Conservation (phyloP, 2,329 filamentous ascomycete genomes). For the Phoma sp. region DNA sequence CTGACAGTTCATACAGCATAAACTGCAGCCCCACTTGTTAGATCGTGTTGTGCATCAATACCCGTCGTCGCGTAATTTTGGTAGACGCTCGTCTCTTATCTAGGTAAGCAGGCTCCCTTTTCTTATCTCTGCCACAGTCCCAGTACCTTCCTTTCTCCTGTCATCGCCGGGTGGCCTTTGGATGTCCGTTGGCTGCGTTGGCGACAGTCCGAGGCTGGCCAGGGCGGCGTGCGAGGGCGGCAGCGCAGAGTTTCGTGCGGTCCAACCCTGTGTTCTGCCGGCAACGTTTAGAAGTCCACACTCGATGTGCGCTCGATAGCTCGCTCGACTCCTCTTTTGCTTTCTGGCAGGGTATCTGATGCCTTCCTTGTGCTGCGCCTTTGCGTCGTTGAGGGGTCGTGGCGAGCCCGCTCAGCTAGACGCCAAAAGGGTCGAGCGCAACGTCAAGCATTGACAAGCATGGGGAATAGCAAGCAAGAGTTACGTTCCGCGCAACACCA, state of each 20-base stretch:
- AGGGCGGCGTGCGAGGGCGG: background rate
- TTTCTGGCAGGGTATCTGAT: background rate
- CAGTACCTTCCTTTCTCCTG: background rate
- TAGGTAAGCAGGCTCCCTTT: conserved; percentile 39
- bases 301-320: background rate
- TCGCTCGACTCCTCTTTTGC: background rate
- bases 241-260: background rate
- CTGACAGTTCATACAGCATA: conserved; percentile 6
- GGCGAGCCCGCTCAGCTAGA: background rate
- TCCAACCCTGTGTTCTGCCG: background rate
- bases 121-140: background rate
- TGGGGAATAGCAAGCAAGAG: conserved; percentile 2
- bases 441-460: conserved; percentile 3
- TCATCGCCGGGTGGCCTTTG: background rate
- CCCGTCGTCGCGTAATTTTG: conserved; percentile 33
- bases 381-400: background rate
- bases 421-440: background rate
- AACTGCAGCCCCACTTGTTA: conserved; percentile 32
- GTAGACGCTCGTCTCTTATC: conserved; percentile 19
- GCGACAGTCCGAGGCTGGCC: background rate
- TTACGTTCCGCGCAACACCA: background rate
- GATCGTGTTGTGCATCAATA: conserved; percentile 41
- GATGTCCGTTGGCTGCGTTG: background rate
- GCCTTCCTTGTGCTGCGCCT: background rate
- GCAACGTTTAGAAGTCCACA: background rate